phyloP scores from a whole-genome alignment of 2,329 filamentous ascomycete genomes.

The Intubia oerlemansii region DNA sequence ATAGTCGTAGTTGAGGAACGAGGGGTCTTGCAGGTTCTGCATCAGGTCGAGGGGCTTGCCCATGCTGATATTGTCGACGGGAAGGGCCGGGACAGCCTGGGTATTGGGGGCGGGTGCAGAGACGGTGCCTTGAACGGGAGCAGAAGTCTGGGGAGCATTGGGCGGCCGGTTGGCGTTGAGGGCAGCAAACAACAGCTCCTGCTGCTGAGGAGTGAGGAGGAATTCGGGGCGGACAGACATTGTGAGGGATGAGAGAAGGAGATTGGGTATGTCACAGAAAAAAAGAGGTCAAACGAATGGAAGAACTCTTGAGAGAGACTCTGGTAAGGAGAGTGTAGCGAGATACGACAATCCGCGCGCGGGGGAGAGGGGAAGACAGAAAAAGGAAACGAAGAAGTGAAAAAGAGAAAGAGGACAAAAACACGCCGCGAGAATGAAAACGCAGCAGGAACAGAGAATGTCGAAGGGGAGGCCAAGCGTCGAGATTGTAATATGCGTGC shows the following conservation, averaged over 20 bases:
- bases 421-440: too few species aligned
- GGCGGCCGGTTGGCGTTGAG: conserved; percentile 46
- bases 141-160: too few species aligned
- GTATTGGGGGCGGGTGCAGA: conserved; percentile 14
- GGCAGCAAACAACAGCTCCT: conserved; percentile 54
- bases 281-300: background rate
- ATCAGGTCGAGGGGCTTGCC: conserved; percentile 21
- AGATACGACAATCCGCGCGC: too few species aligned
- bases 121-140: background rate
- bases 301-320: too few species aligned
- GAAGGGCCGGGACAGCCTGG: conserved; percentile 23
- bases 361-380: too few species aligned
- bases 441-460: too few species aligned
- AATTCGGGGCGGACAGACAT: conserved; percentile 20
- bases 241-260: background rate
- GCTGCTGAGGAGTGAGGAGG: conserved; percentile 54
- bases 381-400: too few species aligned
- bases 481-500: too few species aligned
- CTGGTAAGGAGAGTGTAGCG: too few species aligned
- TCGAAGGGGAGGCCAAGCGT: too few species aligned
- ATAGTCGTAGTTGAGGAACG: conserved; percentile 65
- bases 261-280: background rate
- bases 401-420: too few species aligned
- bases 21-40: conserved; percentile 46
- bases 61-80: conserved; percentile 25